A percentile compares a stretch with the other conserved stretches of the same genome.
Conservation (phyloP, 768 basidiomycete species). For the Gloeopeniophorella convolvens region DNA sequence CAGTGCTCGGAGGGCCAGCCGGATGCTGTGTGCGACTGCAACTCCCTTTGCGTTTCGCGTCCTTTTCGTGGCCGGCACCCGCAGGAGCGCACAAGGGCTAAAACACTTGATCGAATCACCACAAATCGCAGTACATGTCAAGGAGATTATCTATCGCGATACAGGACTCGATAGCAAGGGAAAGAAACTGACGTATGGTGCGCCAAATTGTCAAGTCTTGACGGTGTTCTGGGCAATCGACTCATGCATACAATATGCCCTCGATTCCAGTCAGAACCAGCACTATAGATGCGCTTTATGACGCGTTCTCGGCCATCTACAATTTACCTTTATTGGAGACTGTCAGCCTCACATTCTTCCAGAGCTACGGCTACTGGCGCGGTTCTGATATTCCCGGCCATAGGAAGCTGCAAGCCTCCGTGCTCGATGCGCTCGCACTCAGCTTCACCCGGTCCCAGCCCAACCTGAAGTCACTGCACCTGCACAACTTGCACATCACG, state of each 20-base stretch:
- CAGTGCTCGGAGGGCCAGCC: background rate
- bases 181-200: background rate
- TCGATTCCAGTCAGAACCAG: background rate
- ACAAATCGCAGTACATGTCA: background rate
- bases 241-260: background rate
- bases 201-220: too few relatives aligned
- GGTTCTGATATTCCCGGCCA: background rate
- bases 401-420: background rate
- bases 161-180: background rate
- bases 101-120: background rate
- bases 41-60: constrained; percentile 1
- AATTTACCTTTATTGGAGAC: background rate
- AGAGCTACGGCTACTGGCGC: background rate
- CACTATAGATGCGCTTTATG: background rate
- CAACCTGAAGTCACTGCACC: background rate
- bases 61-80: background rate
- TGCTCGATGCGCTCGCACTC: background rate
- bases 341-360: background rate
- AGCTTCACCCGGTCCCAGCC: background rate
- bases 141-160: background rate
- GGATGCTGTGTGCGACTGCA: background rate
- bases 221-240: too few relatives aligned
- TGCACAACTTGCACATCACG: background rate
- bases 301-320: background rate
- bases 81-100: background rate